Conservation (phyloP, 805 yeast species). For the Wickerhamiella hasegawae region DNA sequence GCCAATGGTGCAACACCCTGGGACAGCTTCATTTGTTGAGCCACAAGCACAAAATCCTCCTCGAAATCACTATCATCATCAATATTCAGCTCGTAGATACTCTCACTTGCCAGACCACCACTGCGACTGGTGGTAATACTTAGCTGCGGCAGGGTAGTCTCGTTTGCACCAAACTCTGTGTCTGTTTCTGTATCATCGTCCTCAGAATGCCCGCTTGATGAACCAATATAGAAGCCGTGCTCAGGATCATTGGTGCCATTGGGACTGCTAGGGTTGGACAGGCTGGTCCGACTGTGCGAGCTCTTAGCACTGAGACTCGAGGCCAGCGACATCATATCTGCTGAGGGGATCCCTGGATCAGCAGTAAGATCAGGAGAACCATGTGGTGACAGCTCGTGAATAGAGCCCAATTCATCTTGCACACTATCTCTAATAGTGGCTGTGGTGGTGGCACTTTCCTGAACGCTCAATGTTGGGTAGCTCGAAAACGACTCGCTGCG, state of each 20-base stretch:
- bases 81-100: slow-evolving; percentile 23
- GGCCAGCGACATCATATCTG: background rate
- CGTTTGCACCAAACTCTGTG: slow-evolving; percentile 6
- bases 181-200: slow-evolving; percentile 9
- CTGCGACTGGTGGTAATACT: slow-evolving; percentile 7
- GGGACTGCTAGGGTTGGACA: background rate
- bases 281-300: background rate
- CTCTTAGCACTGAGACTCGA: background rate
- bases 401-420: too few species aligned
- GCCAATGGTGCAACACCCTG: too few species aligned
- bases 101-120: slow-evolving; percentile 16
- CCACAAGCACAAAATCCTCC: slow-evolving; percentile 25
- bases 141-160: slow-evolving; percentile 1
- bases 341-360: background rate
- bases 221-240: background rate
- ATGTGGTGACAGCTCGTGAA: too few species aligned
- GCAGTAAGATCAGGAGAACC: background rate
- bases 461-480: background rate
- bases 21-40: slow-evolving; percentile 20
- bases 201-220: slow-evolving; percentile 8
- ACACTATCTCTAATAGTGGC: background rate
- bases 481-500: background rate
- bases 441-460: background rate
- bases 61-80: slow-evolving; percentile 28
- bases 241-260: background rate